Evolutionary conservation across 345 rosid species (phyloP), one percentile per base, ranked within the genome.

Genomic region (Murraya paniculata): DNA sequence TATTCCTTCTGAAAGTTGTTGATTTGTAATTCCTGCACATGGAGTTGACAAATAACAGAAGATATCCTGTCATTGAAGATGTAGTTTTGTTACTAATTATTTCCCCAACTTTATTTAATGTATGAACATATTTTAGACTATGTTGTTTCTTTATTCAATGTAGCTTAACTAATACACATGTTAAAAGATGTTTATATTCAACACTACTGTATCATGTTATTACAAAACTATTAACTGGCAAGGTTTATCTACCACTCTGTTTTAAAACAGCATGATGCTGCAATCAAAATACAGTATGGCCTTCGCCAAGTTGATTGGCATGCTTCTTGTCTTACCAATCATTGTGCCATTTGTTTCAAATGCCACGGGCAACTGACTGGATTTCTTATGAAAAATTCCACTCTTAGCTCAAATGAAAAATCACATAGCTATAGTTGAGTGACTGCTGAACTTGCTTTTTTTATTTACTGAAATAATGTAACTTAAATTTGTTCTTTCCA

Each of bases 401-500:
- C 18, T 58, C 55, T 27, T 30, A 18, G 61, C 16, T 6, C 21
- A 16, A 38, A 30, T 39, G 65, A 33, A 57, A 36, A 33, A 35
- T 35, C 73, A 45, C 59, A 18, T 9, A 48, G 30, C 21, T 1
- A 53, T 76, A 4, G 50, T 53, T 2, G 18, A 27, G 24, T 27
- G 35, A 14, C 16, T 39, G 14, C 2, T 45, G 50, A 66, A 58
- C 33, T 64, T 4, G 38, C 16, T 30, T 30, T 53, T 56, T 71
- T 70, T 6, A 56, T 64, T 58, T 22, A 79, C 28, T 30, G n/a
- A n/a, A 68, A 55, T 22, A 6, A 27, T 27, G 68, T 28, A 28
- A 13, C 11, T 14, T 33, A 19, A 13, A 24, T 60, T 48, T 16
- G 45, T 41, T 30, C 24, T 8, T 35, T 66, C 35, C 83, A 94